Base-by-base conservation (phyloP, 2,329 filamentous ascomycete genomes). In the Cryphonectria japonica region DNA sequence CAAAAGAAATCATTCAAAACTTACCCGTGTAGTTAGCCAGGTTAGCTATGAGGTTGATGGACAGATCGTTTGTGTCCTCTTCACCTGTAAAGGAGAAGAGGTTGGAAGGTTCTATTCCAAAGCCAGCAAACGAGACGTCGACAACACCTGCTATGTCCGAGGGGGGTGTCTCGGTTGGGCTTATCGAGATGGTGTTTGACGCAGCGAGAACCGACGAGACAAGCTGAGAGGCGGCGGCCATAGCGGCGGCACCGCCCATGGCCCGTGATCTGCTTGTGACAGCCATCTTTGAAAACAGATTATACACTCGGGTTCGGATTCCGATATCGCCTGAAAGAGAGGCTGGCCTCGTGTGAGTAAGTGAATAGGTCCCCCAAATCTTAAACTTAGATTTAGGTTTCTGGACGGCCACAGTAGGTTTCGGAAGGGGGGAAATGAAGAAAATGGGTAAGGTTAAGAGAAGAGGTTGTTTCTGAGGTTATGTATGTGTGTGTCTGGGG, bases 81-180 rank as follows among this genome's bases (percentile, higher is more conserved):
- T 76, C 76, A 69, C 85, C 85, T 16, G 83, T 85, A 76, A 85
- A 87, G 66, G 84, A 84, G 77, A 84, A 86, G 9, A 87, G 79
- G 72, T 86, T 86, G 29, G 84, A 85, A 37, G 85, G 82, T 78
- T 87, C 85, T 73, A 86, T 86, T 61, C 85, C 84, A 71, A 86
- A 85, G 70, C 84, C 84, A 13, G 83, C 84, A 74, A 83, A 86
- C 1, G 82, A 83, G 11, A 82, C 80, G 74, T 81, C 78, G 70
- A 86, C 68, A 39, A 46, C 52, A 43, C 59, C 52, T 22, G 71
- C 54, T 32, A 69, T 69, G 16, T n/a, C 46, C 7, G 71, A 67
- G n/a, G 71, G 71, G 0, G 69, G 50, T 16, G 69, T 68, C 14
- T 59, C 70, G 14, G 71, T 54, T 19, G 69, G 64, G 46, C 54